Base-by-base conservation (phyloP, 768 basidiomycete genomes). In the Psilocybe cyanescens region DNA sequence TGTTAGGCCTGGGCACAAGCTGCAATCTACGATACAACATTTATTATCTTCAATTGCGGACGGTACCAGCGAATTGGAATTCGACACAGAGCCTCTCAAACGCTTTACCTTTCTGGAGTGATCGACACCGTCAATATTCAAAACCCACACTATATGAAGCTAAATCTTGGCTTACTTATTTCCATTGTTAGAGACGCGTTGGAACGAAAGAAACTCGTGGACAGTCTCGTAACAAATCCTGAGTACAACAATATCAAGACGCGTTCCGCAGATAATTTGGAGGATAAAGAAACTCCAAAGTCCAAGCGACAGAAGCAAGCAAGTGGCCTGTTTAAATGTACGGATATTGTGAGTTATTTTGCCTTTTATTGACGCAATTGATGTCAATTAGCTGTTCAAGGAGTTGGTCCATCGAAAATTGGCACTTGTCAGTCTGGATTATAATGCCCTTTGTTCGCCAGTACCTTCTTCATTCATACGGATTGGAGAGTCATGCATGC, bases 161-260 rank as follows among this genome's bases (percentile, higher is more conserved):
- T 65, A 12, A 60, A 65, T 29, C 16, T 60, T n/a, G 65, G 65
- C 2, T 58, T 66, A n/a, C 57, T 60, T n/a, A 45, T 53, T 37
- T 52, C 58, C 9, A 60, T 60, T 19, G 19, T 60, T 29, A 57
- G 37, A 28, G 65, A 66, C 8, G 37, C 37, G 24, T 24, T 24
- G 24, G 24, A 24, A 24, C 24, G 24, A 24, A 24, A 24, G 24
- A 24, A 24, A 24, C 24, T 39, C 37, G 8, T 8, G 37, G 14
- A 39, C 7, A 1, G 14, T 8, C 3, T 8, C 1, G 37, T 14
- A 3, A 39, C 3, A 39, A 14, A 39, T 1, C 1, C 14, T 3
- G 3, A 14, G 37, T 8, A 8, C 3, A 39, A 39, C 7, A 39
- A 14, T 39, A 39, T 14, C 37, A 8, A 39, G 37, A 24, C 2